These are phyloP conservation scores for Polyporus arcularius DNA, from an alignment of 768 basidiomycete species.

Conservation along the genomic window DNA sequence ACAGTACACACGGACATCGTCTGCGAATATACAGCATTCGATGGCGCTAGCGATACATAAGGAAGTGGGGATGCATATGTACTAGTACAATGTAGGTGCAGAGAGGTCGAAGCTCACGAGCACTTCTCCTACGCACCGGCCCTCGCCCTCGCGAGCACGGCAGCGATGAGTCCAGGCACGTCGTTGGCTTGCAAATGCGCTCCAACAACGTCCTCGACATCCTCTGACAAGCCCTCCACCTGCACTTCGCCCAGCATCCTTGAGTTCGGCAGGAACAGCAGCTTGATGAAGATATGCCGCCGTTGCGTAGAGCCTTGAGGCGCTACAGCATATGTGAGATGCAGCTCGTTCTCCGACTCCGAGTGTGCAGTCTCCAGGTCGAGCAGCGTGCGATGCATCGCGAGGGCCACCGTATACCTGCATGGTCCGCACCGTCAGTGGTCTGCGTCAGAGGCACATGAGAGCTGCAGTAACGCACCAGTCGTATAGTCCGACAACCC, in stretches of 20 bases:
- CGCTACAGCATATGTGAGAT: constrained; percentile 60
- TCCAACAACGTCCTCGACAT: constrained; percentile 61
- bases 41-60: neutral
- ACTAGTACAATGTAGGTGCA: neutral
- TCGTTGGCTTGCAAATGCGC: constrained; percentile 65
- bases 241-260: constrained; percentile 62
- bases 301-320: constrained; percentile 8
- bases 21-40: neutral
- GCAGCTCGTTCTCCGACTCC: constrained; percentile 76
- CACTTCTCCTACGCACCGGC: constrained; percentile 8
- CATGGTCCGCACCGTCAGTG: neutral
- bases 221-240: constrained; percentile 52
- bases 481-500: constrained; percentile 65
- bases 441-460: neutral
- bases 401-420: constrained; percentile 74
- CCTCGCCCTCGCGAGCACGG: constrained; percentile 53
- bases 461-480: constrained; percentile 43
- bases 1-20: too few relatives aligned
- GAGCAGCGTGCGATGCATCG: constrained; percentile 62
- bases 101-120: neutral
- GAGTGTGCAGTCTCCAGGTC: constrained; percentile 59
- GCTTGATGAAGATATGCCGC: constrained; percentile 47
- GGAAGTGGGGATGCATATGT: too few relatives aligned
- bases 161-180: constrained; percentile 62
- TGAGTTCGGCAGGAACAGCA: constrained; percentile 74